Conservation (phyloP, 805 yeast genomes). For the Dipodascus albidus region DNA sequence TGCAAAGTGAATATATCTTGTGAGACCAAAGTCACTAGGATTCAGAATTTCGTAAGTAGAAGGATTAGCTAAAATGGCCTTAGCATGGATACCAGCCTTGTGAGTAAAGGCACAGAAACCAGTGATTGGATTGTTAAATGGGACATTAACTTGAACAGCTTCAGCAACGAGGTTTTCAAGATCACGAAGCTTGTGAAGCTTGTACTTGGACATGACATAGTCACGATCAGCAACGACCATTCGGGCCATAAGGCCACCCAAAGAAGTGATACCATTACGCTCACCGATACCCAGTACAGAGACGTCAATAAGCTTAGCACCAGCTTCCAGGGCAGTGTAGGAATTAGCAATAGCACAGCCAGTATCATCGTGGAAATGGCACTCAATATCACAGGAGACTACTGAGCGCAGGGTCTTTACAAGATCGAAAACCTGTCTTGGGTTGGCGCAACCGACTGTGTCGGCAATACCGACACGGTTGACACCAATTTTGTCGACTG, state of each 20-base stretch:
- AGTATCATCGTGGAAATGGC: constrained; percentile 98
- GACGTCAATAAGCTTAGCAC: constrained; percentile 89
- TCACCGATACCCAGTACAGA: constrained; percentile 97
- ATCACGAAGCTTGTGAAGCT: constrained; percentile 90
- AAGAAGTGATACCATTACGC: constrained; percentile 95
- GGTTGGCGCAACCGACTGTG: constrained; percentile 98
- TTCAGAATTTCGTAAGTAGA: constrained; percentile 95
- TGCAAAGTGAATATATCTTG: constrained; percentile 95
- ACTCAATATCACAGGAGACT: constrained; percentile 93
- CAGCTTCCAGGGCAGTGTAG: constrained; percentile 95
- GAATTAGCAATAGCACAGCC: constrained; percentile 99
- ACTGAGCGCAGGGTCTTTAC: constrained; percentile 88
- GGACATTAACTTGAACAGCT: constrained; percentile 92
- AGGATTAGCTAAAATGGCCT: constrained; percentile 96
- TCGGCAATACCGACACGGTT: constrained; percentile 99
- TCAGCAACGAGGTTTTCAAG: constrained; percentile 93
- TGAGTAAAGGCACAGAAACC: constrained; percentile 99
- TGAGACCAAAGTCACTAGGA: constrained; percentile 91
- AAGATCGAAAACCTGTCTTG: constrained; percentile 95
- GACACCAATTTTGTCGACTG: constrained; percentile 95
- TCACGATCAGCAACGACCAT: constrained; percentile 98
- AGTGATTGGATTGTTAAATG: constrained; percentile 96
- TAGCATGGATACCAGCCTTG: constrained; percentile 98
- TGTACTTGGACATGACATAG: constrained; percentile 87
- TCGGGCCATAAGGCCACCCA: constrained; percentile 97